These are phyloP conservation scores for Gonapodya sp. DNA, from an alignment of 192 early-diverging fungal species.

Conservation along the genomic window DNA sequence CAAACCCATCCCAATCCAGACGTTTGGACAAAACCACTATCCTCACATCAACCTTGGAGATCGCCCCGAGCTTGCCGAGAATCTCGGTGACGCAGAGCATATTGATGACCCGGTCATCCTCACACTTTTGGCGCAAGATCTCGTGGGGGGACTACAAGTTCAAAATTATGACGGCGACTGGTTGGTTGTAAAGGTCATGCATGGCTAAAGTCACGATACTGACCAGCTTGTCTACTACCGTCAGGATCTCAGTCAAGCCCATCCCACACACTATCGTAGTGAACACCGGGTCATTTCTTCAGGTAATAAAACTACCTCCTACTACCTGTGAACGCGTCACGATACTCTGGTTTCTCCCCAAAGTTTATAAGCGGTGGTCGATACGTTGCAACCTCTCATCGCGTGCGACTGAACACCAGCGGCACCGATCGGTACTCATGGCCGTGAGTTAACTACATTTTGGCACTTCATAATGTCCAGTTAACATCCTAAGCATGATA, in stretches of 20 bases:
- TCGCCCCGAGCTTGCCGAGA: neutral
- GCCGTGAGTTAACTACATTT: too few relatives aligned
- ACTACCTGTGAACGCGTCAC: too few relatives aligned
- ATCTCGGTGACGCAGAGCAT: conserved; percentile 8
- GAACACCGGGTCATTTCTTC: conserved; percentile 3
- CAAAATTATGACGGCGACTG: neutral
- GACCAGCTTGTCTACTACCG: neutral
- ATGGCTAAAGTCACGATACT: too few relatives aligned
- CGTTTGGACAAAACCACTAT: neutral
- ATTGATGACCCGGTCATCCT: conserved; percentile 5
- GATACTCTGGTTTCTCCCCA: too few relatives aligned
- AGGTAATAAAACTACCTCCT: too few relatives aligned
- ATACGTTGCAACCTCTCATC: conserved; percentile 3
- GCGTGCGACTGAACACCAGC: conserved; percentile 4
- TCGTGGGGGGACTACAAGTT: conserved; percentile 1
- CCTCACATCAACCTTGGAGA: neutral
- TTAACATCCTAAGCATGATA: neutral
- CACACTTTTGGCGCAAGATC: neutral
- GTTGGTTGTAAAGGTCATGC: neutral
- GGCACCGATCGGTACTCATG: neutral
- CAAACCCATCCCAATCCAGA: neutral
- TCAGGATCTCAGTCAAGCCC: neutral
- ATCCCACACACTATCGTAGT: conserved; percentile 1
- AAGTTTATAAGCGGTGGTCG: conserved; percentile 8
- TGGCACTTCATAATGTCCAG: neutral